A percentile compares a stretch with the other conserved stretches of the same genome.
Evolutionary conservation across 768 basidiomycete genomes (phyloP).

Genomic region (Phylloporus scabripes): DNA sequence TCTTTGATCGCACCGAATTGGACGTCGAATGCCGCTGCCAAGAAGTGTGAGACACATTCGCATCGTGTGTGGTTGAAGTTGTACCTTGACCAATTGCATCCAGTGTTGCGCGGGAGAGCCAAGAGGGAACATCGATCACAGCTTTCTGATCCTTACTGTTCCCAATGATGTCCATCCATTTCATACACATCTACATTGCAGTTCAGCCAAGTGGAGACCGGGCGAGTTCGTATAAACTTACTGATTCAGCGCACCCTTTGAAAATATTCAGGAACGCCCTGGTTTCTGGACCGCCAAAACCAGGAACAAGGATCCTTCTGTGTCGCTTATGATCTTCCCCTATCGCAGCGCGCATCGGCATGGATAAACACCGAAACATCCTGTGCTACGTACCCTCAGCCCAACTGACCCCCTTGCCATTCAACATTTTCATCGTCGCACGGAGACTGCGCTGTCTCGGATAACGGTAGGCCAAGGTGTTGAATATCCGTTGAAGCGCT

Average conservation of each 20-base stretch:
- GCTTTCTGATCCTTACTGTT: slow-evolving; percentile 5
- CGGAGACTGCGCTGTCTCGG: too few species aligned
- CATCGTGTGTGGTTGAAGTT: too few species aligned
- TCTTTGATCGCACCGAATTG: slow-evolving; percentile 1
- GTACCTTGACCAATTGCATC: slow-evolving; percentile 49
- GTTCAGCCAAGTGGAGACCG: background rate
- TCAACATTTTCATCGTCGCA: too few species aligned
- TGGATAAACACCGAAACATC: slow-evolving; percentile 4
- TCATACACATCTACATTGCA: slow-evolving; percentile 15
- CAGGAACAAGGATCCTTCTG: slow-evolving; percentile 48
- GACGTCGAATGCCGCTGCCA: slow-evolving; percentile 41
- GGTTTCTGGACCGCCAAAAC: slow-evolving; percentile 47
- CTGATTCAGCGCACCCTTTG: slow-evolving; percentile 30
- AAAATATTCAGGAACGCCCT: slow-evolving; percentile 48
- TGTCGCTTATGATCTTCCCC: slow-evolving; percentile 46
- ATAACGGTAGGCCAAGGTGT: too few species aligned
- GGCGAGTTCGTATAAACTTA: slow-evolving; percentile 1
- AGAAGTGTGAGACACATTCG: background rate
- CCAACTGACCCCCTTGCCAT: slow-evolving; percentile 37
- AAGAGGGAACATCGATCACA: slow-evolving; percentile 21
- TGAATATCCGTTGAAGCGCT: too few species aligned
- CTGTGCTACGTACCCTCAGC: slow-evolving; percentile 26
- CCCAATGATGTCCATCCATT: slow-evolving; percentile 21
- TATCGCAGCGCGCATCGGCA: background rate
- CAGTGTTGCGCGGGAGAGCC: slow-evolving; percentile 41